phyloP scores from a whole-genome alignment of 2,329 filamentous ascomycete species.

The Hypoxylon sp. region DNA sequence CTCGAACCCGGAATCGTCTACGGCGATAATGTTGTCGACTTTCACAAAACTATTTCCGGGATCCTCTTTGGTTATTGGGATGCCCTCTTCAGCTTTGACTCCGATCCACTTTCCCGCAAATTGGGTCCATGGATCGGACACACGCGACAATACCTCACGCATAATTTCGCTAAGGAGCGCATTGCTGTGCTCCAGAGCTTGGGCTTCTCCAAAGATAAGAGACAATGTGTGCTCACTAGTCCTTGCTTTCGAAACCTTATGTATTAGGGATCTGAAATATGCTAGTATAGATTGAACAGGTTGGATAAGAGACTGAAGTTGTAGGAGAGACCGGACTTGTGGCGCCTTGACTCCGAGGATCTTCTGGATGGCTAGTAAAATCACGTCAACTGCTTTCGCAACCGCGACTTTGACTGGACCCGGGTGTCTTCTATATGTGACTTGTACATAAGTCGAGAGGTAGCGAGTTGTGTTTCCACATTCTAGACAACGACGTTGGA shows the following conservation, averaged over 20 bases:
- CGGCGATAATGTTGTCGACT: constrained; percentile 67
- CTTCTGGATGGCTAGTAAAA: constrained; percentile 66
- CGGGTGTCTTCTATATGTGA: constrained; percentile 61
- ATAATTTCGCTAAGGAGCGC: constrained; percentile 74
- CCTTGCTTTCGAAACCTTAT: constrained; percentile 60
- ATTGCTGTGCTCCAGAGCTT: constrained; percentile 75
- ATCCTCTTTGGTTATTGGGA: constrained; percentile 66
- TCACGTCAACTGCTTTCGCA: constrained; percentile 64
- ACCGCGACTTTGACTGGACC: constrained; percentile 67
- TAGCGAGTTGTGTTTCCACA: constrained; percentile 65
- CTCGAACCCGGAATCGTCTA: constrained; percentile 73
- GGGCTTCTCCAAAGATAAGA: constrained; percentile 72
- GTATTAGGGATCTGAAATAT: constrained; percentile 67
- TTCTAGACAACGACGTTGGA: constrained; percentile 64
- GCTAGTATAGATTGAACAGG: constrained; percentile 65
- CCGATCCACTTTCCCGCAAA: constrained; percentile 83
- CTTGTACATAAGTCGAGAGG: constrained; percentile 64
- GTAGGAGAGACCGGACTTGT: constrained; percentile 64
- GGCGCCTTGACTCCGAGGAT: constrained; percentile 63
- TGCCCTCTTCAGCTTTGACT: constrained; percentile 70
- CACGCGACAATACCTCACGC: constrained; percentile 75
- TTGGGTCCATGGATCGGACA: constrained; percentile 76
- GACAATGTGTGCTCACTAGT: constrained; percentile 75
- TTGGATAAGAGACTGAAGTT: constrained; percentile 66
- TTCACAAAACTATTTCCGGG: constrained; percentile 72